These are phyloP conservation scores for Nephelium lappaceum DNA, from an alignment of 345 rosid genomes.

Conservation along the genomic window DNA sequence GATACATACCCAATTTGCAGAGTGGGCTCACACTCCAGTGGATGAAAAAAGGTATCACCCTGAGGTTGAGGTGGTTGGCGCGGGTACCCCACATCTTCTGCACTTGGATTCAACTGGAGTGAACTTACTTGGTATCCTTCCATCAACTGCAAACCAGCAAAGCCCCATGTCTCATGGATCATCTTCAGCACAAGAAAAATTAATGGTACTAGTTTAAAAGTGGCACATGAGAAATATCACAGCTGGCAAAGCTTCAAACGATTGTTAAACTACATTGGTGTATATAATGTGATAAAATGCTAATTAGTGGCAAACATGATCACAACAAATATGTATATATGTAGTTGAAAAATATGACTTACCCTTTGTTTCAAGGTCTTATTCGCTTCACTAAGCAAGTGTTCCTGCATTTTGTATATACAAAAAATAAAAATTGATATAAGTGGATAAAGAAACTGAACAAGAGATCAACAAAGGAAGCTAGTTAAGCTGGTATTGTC, in stretches of 20 bases:
- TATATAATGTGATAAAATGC: too few relatives aligned
- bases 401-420: slow-evolving; percentile 53
- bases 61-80: slow-evolving; percentile 56
- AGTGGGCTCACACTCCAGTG: slow-evolving; percentile 84
- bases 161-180: slow-evolving; percentile 5
- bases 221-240: background rate
- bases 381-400: slow-evolving; percentile 74
- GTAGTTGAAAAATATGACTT: slow-evolving; percentile 19
- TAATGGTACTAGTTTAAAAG: background rate
- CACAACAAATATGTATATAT: background rate
- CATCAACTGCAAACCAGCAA: slow-evolving; percentile 54
- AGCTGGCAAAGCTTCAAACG: background rate
- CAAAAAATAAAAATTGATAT: background rate
- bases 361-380: slow-evolving; percentile 85
- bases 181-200: background rate
- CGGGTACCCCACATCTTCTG: slow-evolving; percentile 68
- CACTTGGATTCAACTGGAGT: slow-evolving; percentile 63
- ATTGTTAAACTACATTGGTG: background rate
- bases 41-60: slow-evolving; percentile 73
- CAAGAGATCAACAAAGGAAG: background rate
- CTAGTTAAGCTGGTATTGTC: background rate
- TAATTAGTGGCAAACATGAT: background rate
- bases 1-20: slow-evolving; percentile 79
- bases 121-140: slow-evolving; percentile 83
- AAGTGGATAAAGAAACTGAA: background rate